Evolutionary conservation across 495 filamentous ascomycete species (phyloP), one percentile per base, ranked within the genome.

Genomic region (Xylaria castorea): DNA sequence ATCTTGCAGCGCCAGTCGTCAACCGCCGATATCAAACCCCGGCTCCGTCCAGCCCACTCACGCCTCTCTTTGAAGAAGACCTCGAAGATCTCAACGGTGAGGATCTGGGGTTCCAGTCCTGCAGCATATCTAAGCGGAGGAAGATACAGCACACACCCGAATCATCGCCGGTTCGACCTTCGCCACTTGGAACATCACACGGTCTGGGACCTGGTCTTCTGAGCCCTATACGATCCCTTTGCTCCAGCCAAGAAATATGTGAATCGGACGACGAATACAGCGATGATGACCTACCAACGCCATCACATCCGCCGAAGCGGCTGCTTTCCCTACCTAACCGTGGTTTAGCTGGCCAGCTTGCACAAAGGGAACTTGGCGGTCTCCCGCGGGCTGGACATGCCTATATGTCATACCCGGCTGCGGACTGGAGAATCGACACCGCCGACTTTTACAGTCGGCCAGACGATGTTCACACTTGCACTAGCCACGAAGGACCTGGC

Each of bases 381-480:
- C 76, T 82, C 75, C 77, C 80, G 55, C 76, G 74, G 58, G 73
- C 80, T n/a, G 78, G 79, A 27, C 77, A 74, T 42, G 78, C 78
- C 25, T 75, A 66, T 18, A 67, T 83, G 71, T 68, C 78, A 18
- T 80, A 74, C 66, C 84, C 84, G 12, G 75, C 81, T 40, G 70
- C 82, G 7, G 91, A 92, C 73, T 96, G 92, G 91, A 88, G 91
- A 82, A 85, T 89, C 71, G 85, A 94, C 70, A 94, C 92, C 1
- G 87, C 91, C 9, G 80, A 89, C 57, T 97, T 96, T 78, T 91
- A 91, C 72, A 92, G 89, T 51, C 84, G 80, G 55, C 87, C 92
- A 1, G 83, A 88, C 42, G 92, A 95, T 80, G 81, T 83, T 27
- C 87, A 95, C 78, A 74, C 83, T n/a, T 91, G 87, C 63, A 75